Evolutionary conservation across 2,329 filamentous ascomycete species (phyloP).

Genomic region (Myriosclerotinia curreyana): DNA sequence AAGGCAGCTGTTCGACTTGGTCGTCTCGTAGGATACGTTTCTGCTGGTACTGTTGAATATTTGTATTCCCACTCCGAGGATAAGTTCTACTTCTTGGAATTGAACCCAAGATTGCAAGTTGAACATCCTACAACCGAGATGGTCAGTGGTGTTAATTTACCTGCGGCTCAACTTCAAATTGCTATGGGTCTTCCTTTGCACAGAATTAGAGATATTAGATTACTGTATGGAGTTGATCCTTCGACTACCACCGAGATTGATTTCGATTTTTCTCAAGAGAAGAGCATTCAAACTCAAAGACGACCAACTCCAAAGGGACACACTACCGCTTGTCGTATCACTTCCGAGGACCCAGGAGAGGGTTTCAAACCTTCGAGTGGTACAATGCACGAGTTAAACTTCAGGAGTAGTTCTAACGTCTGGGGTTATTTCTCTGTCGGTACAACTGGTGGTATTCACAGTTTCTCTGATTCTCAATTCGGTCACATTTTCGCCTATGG

Average conservation of each 20-base stretch:
- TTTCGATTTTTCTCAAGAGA: conserved; percentile 89
- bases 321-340: conserved; percentile 98
- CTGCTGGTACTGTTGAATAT: conserved; percentile 97
- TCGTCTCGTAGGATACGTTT: conserved; percentile 94
- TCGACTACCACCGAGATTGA: conserved; percentile 85
- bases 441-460: conserved; percentile 95
- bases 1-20: conserved; percentile 92
- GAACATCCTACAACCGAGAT: conserved; percentile 99
- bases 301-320: conserved; percentile 92
- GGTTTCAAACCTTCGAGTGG: conserved; percentile 99
- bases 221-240: conserved; percentile 93
- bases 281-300: conserved; percentile 79
- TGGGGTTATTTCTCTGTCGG: conserved; percentile 99
- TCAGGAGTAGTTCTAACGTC: conserved; percentile 96
- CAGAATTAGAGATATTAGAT: conserved; percentile 90
- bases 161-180: conserved; percentile 95
- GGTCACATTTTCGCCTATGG: conserved; percentile 99
- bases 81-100: conserved; percentile 98
- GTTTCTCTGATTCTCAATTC: conserved; percentile 98
- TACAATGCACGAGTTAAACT: conserved; percentile 99
- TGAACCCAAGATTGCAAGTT: conserved; percentile 98
- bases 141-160: conserved; percentile 96
- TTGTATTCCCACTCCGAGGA: conserved; percentile 96
- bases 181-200: conserved; percentile 98
- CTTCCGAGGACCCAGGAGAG: conserved; percentile 96